A percentile compares a stretch with the other conserved stretches of the same genome.
phyloP scores from a whole-genome alignment of 2,329 filamentous ascomycete species.

The Aspergillus neotritici region DNA sequence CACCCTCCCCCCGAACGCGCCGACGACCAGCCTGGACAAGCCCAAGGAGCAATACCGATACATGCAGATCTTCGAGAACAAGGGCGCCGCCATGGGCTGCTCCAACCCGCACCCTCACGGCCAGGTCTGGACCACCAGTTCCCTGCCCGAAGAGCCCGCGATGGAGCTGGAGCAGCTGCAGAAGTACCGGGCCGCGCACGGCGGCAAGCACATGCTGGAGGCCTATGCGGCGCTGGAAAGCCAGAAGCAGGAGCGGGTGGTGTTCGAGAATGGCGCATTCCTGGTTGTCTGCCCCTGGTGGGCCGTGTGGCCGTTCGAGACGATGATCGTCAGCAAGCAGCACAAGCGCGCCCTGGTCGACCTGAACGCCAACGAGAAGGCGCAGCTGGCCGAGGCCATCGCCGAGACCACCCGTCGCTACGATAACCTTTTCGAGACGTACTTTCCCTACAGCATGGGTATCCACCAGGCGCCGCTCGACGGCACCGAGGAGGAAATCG shows the following conservation, averaged over 20 bases:
- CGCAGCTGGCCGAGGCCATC: constrained; percentile 73
- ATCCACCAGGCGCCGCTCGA: constrained; percentile 90
- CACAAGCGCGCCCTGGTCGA: constrained; percentile 84
- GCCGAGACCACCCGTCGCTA: constrained; percentile 86
- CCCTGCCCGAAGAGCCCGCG: constrained; percentile 79
- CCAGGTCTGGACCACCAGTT: constrained; percentile 92
- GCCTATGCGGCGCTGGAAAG: constrained; percentile 84
- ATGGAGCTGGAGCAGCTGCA: constrained; percentile 72
- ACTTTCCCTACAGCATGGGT: constrained; percentile 94
- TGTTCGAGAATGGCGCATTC: constrained; percentile 82
- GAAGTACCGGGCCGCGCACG: constrained; percentile 69
- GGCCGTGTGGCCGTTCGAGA: constrained; percentile 96
- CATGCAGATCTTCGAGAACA: constrained; percentile 99
- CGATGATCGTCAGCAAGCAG: constrained; percentile 77
- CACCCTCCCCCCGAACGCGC: constrained; percentile 43
- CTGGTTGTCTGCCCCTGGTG: constrained; percentile 93
- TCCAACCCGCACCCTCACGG: constrained; percentile 98
- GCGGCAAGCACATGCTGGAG: constrained; percentile 68
- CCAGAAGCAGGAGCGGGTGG: constrained; percentile 74
- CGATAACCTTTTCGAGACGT: constrained; percentile 95
- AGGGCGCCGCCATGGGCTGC: constrained; percentile 95
- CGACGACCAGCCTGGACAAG: constrained; percentile 41
- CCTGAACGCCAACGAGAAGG: constrained; percentile 63
- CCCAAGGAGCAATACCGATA: constrained; percentile 79
- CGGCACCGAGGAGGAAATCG: constrained; percentile 73